Percentiles rank a stretch among this genome's conserved stretches.
phyloP scores from a whole-genome alignment of 1,284 basidiomycete genomes.

The Phellinidium pouzarii region DNA sequence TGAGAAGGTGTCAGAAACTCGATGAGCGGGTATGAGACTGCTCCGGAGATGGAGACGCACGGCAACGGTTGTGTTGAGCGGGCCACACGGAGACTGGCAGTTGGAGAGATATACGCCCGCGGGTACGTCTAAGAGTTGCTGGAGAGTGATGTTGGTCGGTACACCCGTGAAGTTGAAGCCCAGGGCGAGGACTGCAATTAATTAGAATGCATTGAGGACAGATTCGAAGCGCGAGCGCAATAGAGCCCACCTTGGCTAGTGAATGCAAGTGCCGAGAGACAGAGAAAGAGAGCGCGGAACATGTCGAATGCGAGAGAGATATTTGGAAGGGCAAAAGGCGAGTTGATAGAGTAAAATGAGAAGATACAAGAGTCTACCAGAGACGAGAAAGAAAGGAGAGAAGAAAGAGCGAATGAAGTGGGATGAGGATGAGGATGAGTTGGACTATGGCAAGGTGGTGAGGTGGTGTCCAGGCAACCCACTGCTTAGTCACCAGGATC shows the following conservation, averaged over 20 bases:
- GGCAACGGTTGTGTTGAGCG: conserved; percentile 32
- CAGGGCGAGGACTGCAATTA: neutral
- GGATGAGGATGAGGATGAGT: conserved; percentile 4
- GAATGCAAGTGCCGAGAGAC: conserved; percentile 30
- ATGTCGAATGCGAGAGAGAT: conserved; percentile 13
- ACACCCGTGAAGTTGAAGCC: conserved; percentile 35
- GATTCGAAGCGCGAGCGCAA: neutral
- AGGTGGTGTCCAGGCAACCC: neutral
- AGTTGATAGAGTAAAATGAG: neutral
- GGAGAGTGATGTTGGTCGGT: conserved; percentile 33
- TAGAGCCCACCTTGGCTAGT: conserved; percentile 44
- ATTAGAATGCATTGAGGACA: neutral
- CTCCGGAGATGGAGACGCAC: conserved; percentile 27
- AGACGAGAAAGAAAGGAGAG: conserved; percentile 8
- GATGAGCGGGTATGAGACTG: neutral
- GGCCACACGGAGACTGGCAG: conserved; percentile 40
- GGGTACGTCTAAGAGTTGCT: conserved; percentile 40
- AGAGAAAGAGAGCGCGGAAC: conserved; percentile 24
- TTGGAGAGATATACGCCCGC: conserved; percentile 28
- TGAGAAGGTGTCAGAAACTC: neutral
- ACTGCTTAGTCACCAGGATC: neutral
- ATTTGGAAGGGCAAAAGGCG: neutral
- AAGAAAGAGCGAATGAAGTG: conserved; percentile 2
- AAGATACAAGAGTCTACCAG: conserved; percentile 14
- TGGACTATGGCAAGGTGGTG: neutral